Base-by-base conservation (phyloP, 2,329 filamentous ascomycete genomes). In the Mariannaea elegans region DNA sequence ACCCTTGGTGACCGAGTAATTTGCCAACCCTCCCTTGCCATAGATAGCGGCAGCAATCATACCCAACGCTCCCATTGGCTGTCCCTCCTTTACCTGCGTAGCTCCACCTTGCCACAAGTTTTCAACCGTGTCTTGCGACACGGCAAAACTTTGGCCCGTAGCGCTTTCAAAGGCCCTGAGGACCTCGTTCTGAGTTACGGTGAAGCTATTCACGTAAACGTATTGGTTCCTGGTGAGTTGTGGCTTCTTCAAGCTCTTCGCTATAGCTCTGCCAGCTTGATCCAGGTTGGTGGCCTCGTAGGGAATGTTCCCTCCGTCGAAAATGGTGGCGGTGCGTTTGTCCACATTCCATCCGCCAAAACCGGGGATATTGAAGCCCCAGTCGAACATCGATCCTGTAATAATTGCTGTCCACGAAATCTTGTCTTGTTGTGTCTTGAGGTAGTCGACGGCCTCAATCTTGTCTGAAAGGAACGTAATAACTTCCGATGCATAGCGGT, bases 201-300 rank as follows among this genome's bases (percentile, higher is more conserved):
- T 62, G 39, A 62, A 62, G 27, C 55, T 59, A 5, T 56, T 59
- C 7, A 55, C 50, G 36, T 62, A 59, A 13, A 62, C 59, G 16
- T 50, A 55, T 23, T 55, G 32, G 8, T 62, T 62, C 27, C 44
- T 59, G 5, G 55, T 59, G 3, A 55, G 29, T 4, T 59, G 39
- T 1, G 23, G 31, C 3, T 59, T 27, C 27, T 55, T 54, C 24
- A 62, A n/a, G 16, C 45, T 41, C 10, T 51, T 59, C 1, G 59
- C 59, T 7, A 59, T 59, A 2, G 59, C 60, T 29, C 29, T 48
- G 56, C 60, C 56, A 27, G 52, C 51, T 41, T 62, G 60, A 14
- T 59, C 56, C 10, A 62, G 42, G 8, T 52, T 62, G 12, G 56
- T 59, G 2, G 60, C 46, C 16, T 59, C 56, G 10, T 16, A 62